Evolutionary conservation across 2,329 filamentous ascomycete species (phyloP).

Genomic region (Oidium heveae): DNA sequence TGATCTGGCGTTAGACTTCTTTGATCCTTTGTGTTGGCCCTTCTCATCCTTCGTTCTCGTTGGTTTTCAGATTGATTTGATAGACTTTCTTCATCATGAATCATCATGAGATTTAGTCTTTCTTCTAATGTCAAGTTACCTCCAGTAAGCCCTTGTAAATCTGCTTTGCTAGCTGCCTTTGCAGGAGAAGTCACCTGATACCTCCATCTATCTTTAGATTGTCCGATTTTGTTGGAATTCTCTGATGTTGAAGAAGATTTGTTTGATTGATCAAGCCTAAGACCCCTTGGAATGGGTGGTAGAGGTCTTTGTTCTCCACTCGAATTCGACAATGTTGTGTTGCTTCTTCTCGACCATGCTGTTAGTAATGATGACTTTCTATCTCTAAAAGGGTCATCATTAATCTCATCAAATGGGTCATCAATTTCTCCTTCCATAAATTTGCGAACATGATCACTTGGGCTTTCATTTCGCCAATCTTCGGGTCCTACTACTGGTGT

Average conservation of each 20-base stretch:
- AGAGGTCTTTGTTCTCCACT: slow-evolving; percentile 65
- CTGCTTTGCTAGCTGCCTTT: slow-evolving; percentile 44
- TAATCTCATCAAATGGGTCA: not conserved
- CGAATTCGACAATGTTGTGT: slow-evolving; percentile 23
- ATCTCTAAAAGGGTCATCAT: slow-evolving; percentile 11
- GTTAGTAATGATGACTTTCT: slow-evolving; percentile 16
- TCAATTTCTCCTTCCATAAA: slow-evolving; percentile 5
- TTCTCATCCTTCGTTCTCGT: slow-evolving; percentile 41
- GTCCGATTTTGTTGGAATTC: slow-evolving; percentile 47
- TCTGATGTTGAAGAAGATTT: slow-evolving; percentile 35
- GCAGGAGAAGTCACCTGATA: slow-evolving; percentile 42
- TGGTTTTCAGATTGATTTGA: slow-evolving; percentile 39
- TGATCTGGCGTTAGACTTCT: slow-evolving; percentile 14
- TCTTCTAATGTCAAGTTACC: slow-evolving; percentile 67
- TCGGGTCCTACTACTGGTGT: slow-evolving; percentile 94
- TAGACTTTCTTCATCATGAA: slow-evolving; percentile 35
- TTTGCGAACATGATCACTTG: slow-evolving; percentile 14
- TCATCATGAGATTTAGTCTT: slow-evolving; percentile 67
- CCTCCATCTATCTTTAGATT: slow-evolving; percentile 34
- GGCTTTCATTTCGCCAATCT: slow-evolving; percentile 64
- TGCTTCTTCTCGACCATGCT: slow-evolving; percentile 11
- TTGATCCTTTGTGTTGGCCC: slow-evolving; percentile 26
- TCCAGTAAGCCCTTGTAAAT: slow-evolving; percentile 51
- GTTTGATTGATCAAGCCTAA: slow-evolving; percentile 17
- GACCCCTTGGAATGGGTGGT: slow-evolving; percentile 54